Evolutionary conservation across 2,329 filamentous ascomycete species (phyloP), one percentile per base, ranked within the genome.

Genomic region (Hypomyces rosellus): DNA sequence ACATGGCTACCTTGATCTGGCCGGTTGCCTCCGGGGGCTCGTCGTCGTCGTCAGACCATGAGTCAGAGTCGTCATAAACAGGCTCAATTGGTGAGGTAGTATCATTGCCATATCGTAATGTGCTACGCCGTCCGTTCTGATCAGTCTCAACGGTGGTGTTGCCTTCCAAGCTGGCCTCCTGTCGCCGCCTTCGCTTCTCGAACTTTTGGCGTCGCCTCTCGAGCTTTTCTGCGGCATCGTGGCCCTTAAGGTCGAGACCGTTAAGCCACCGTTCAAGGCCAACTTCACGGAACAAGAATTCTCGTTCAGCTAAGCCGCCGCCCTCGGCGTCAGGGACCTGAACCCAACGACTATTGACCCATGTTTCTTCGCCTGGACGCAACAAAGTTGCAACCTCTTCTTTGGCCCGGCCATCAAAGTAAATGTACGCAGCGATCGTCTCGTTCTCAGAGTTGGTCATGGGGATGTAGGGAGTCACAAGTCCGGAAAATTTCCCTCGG

Each of bases 271-370:
- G 80, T 72, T 99, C 93, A 48, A 99, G 74, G 2, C 93, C 93
- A 44, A 99, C 93, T 68, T 99, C 93, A 50, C 92, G 88, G 71
- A 99, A 99, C 57, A 99, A 74, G 60, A 99, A 99, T 66, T 99
- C 93, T 57, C 93, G 84, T 74, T 99, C 93, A 30, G 93, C 93
- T 42, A 99, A 80, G 39, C 93, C 93, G 45, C 93, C 93, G 33
- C 92, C 92, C 69, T 97, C 92, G 20, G 86, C 82, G 25, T 91
- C 85, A 3, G 92, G 89, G 6, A 99, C 84, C 64, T 95, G 92
- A 45, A 99, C 93, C 93, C 93, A 99, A 61, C 93, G 80, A 50
- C 90, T 96, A 64, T 97, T 99, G 20, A 99, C 95, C 93, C 93
- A 99, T 2, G 93, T 99, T 71, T 99, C 93, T 66, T 97, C 93